Conservation (phyloP, 2,329 filamentous ascomycete genomes). For the Penicillium sp. region DNA sequence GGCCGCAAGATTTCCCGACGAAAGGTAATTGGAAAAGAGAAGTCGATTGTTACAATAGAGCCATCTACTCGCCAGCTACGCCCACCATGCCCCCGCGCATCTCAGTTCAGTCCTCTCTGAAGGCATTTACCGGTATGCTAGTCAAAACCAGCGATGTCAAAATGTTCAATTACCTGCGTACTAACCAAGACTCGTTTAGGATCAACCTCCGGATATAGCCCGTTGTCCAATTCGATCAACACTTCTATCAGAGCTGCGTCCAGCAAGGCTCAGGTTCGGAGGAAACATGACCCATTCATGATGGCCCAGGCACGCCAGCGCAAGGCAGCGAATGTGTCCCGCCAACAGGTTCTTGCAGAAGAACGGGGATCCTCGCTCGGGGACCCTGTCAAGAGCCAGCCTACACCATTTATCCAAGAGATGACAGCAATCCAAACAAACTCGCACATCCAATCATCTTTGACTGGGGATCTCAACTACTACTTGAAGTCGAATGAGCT, state of each 20-base stretch:
- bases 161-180: background rate
- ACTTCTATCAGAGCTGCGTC: conserved; percentile 63
- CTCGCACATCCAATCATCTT: conserved; percentile 11
- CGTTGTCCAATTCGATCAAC: conserved; percentile 53
- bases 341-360: conserved; percentile 66
- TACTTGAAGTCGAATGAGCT: conserved; percentile 69
- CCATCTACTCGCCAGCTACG: conserved; percentile 1
- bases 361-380: conserved; percentile 66
- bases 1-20: conserved; percentile 34
- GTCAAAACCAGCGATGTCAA: background rate
- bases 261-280: conserved; percentile 61
- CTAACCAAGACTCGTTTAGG: conserved; percentile 22
- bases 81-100: conserved; percentile 66
- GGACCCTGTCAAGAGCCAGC: conserved; percentile 73
- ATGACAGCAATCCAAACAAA: conserved; percentile 24
- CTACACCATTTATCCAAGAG: conserved; percentile 71
- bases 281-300: conserved; percentile 75
- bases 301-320: conserved; percentile 77
- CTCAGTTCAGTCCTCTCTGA: conserved; percentile 59
- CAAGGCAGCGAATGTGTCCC: conserved; percentile 76
- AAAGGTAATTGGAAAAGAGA: conserved; percentile 22
- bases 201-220: conserved; percentile 33
- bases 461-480: conserved; percentile 61
- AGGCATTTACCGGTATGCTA: conserved; percentile 58
- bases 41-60: conserved; percentile 12